phyloP scores from a whole-genome alignment of 2,329 filamentous ascomycete species.

The Fusarium metavorans region DNA sequence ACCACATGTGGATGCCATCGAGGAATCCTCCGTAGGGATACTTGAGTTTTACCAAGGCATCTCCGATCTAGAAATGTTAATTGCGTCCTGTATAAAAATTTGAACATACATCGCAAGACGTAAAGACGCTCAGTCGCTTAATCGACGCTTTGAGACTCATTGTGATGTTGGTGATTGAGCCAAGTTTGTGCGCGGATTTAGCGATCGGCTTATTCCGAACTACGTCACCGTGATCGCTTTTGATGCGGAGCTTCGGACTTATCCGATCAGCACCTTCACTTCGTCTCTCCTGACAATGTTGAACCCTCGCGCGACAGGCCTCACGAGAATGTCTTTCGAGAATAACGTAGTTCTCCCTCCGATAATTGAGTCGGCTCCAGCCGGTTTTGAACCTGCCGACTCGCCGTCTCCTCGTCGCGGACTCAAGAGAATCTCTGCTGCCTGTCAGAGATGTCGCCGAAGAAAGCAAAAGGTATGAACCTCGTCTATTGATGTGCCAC shows the following conservation, averaged over 20 bases:
- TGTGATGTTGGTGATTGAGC: not conserved
- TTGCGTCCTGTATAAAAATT: not conserved
- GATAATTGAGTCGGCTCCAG: slow-evolving; percentile 15
- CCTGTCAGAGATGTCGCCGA: slow-evolving; percentile 38
- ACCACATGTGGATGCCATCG: slow-evolving; percentile 42
- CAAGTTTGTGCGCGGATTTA: not conserved
- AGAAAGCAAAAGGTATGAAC: slow-evolving; percentile 38
- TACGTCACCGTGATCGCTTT: not conserved
- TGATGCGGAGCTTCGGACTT: slow-evolving; percentile 1
- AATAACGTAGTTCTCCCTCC: slow-evolving; percentile 27
- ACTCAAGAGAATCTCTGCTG: slow-evolving; percentile 35
- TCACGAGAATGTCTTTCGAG: slow-evolving; percentile 15
- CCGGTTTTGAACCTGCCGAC: slow-evolving; percentile 6
- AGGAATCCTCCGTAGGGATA: slow-evolving; percentile 43
- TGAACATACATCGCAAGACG: not conserved
- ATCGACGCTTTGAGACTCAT: not conserved
- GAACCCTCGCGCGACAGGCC: not conserved
- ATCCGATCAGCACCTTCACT: not conserved
- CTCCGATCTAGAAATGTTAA: slow-evolving; percentile 25
- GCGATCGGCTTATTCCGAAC: not conserved
- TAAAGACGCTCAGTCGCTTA: not conserved
- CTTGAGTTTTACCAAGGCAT: slow-evolving; percentile 45
- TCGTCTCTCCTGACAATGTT: not conserved
- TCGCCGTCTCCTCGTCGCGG: slow-evolving; percentile 29
- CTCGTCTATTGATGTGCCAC: not conserved